Conservation (phyloP, 164 flowering plant species). For the Piper longum region DNA sequence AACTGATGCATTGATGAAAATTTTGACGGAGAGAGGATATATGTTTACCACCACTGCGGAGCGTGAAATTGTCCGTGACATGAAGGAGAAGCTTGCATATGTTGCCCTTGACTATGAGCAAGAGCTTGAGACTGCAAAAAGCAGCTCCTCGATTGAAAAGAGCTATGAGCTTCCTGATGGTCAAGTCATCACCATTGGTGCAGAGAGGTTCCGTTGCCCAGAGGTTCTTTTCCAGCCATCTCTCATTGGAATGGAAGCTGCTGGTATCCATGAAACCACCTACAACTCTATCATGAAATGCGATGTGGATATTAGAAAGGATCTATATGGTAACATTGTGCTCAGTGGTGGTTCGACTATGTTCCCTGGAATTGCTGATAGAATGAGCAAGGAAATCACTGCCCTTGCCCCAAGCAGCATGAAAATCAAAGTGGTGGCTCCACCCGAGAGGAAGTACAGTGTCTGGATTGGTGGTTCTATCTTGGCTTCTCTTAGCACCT, state of each 20-base stretch:
- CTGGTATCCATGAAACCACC: conserved; percentile 19
- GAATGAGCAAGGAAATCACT: conserved; percentile 66
- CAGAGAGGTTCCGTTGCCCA: conserved; percentile 15
- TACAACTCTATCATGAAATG: conserved; percentile 21
- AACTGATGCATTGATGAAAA: conserved; percentile 13
- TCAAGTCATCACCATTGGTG: conserved; percentile 14
- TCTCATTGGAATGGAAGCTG: conserved; percentile 19
- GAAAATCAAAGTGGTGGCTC: conserved; percentile 57
- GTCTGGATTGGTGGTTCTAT: conserved; percentile 56
- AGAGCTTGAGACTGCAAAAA: conserved; percentile 14
- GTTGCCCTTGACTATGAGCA: conserved; percentile 16
- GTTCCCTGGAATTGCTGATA: conserved; percentile 56
- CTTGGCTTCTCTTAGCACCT: conserved; percentile 51
- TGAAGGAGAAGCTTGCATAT: conserved; percentile 14
- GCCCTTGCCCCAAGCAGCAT: conserved; percentile 62
- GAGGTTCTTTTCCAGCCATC: conserved; percentile 22
- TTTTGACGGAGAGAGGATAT: conserved; percentile 10
- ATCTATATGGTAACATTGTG: conserved; percentile 20
- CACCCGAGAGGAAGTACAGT: conserved; percentile 60
- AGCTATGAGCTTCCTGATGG: conserved; percentile 15
- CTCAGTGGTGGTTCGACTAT: conserved; percentile 55
- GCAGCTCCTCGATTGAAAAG: conserved; percentile 11
- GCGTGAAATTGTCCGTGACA: conserved; percentile 14
- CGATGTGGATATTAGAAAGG: conserved; percentile 21
- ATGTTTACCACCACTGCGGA: conserved; percentile 13